These are phyloP conservation scores for Mycena capillaripes DNA, from an alignment of 768 basidiomycete species.

Conservation along the genomic window DNA sequence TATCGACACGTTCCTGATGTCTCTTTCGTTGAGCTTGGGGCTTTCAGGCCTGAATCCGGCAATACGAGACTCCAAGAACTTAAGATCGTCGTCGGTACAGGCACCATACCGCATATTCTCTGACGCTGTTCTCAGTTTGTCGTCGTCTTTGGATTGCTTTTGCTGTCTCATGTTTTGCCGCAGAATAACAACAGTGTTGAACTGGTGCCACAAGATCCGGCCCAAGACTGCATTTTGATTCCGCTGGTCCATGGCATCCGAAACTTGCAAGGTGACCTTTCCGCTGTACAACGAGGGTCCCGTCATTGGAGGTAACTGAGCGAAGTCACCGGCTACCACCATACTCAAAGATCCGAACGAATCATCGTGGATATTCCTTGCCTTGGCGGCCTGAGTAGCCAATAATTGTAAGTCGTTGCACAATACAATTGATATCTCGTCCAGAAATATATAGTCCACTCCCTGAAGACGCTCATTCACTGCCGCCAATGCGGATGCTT, in stretches of 20 bases:
- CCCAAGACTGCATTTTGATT: not conserved
- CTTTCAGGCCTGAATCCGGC: too few relatives aligned
- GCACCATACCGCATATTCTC: too few relatives aligned
- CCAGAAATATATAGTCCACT: not conserved
- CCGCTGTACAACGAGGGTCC: too few relatives aligned
- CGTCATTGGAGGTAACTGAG: not conserved
- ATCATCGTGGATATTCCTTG: not conserved
- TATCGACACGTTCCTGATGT: too few relatives aligned
- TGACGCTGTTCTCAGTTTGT: not conserved
- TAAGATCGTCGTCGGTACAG: too few relatives aligned
- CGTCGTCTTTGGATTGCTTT: too few relatives aligned
- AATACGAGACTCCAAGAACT: too few relatives aligned
- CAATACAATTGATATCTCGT: not conserved
- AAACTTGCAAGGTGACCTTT: not conserved
- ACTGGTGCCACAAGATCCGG: not conserved
- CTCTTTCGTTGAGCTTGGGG: too few relatives aligned
- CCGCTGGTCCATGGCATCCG: not conserved
- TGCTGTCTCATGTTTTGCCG: not conserved
- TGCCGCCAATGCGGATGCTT: not conserved
- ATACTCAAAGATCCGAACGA: not conserved
- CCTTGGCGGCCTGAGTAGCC: not conserved
- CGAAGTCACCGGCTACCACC: not conserved
- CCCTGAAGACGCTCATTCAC: not conserved
- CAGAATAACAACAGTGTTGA: not conserved
- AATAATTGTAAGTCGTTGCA: not conserved